A percentile compares a stretch with the other conserved stretches of the same genome.
These are phyloP conservation scores for Diaporthe citri DNA, from an alignment of 2,329 filamentous ascomycete genomes.

Conservation along the genomic window DNA sequence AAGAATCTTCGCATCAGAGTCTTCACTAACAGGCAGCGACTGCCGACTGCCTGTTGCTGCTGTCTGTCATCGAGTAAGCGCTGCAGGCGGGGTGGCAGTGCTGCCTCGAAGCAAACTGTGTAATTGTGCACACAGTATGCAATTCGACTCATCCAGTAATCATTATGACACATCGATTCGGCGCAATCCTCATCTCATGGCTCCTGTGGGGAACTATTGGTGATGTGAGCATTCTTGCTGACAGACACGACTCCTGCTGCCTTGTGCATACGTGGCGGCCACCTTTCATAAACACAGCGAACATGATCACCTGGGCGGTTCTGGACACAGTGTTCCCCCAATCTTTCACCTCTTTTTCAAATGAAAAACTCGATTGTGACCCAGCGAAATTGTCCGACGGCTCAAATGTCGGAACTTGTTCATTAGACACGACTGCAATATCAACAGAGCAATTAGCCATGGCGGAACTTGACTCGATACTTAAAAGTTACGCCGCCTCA, in stretches of 20 bases:
- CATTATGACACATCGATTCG: background rate
- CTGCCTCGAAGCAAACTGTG: background rate
- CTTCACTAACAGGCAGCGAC: background rate
- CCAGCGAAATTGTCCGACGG: background rate
- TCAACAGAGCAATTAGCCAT: background rate
- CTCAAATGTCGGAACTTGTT: background rate
- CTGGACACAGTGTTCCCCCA: background rate
- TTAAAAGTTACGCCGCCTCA: constrained; percentile 43
- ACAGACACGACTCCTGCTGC: background rate
- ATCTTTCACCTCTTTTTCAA: too few species aligned
- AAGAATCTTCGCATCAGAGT: background rate
- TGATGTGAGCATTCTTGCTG: background rate
- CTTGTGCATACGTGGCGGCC: background rate
- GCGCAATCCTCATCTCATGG: too few species aligned
- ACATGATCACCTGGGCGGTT: background rate
- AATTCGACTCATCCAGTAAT: background rate
- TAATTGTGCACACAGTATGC: background rate
- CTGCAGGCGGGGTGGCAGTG: background rate
- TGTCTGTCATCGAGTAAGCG: background rate
- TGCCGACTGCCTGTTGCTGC: background rate
- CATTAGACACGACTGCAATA: background rate
- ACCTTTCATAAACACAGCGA: background rate
- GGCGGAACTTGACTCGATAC: constrained; percentile 45
- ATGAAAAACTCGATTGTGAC: too few species aligned
- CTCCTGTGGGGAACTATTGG: background rate